Evolutionary conservation across 495 filamentous ascomycete genomes (phyloP).

Genomic region (Geoglossum glabrum): DNA sequence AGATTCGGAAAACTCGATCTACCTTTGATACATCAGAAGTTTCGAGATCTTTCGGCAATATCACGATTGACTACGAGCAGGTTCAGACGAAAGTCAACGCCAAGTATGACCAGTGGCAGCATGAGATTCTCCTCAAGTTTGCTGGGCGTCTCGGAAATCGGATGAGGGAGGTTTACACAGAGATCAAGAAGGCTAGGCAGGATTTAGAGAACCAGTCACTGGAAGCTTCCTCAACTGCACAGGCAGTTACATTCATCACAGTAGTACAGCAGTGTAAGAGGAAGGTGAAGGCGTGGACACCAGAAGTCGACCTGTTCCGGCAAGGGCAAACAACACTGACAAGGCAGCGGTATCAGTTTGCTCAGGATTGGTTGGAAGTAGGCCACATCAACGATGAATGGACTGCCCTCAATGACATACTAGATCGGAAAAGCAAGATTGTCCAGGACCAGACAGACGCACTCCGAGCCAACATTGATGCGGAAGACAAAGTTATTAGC

Average conservation of each 20-base stretch:
- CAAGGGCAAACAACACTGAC: slow-evolving; percentile 81
- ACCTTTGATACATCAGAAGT: slow-evolving; percentile 95
- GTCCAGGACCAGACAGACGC: slow-evolving; percentile 91
- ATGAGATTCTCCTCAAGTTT: slow-evolving; percentile 86
- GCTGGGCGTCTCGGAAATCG: slow-evolving; percentile 71
- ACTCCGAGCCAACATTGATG: slow-evolving; percentile 82
- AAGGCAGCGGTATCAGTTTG: slow-evolving; percentile 82
- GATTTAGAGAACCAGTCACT: slow-evolving; percentile 81
- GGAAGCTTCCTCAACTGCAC: slow-evolving; percentile 79
- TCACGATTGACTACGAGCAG: slow-evolving; percentile 91
- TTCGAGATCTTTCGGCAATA: slow-evolving; percentile 73
- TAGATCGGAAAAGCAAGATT: slow-evolving; percentile 76
- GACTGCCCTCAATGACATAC: slow-evolving; percentile 72
- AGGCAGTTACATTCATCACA: slow-evolving; percentile 95
- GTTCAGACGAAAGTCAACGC: slow-evolving; percentile 95
- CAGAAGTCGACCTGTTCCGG: slow-evolving; percentile 84
- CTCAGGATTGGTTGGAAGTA: slow-evolving; percentile 78
- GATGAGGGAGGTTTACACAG: slow-evolving; percentile 72
- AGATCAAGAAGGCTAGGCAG: slow-evolving; percentile 68
- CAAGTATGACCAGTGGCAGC: slow-evolving; percentile 99
- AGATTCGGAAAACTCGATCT: slow-evolving; percentile 77
- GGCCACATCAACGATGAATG: slow-evolving; percentile 90
- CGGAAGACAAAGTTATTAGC: slow-evolving; percentile 77
- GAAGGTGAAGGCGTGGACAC: slow-evolving; percentile 80
- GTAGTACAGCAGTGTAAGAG: slow-evolving; percentile 89